Evolutionary conservation across 2,329 filamentous ascomycete species (phyloP).

Genomic region (Colletotrichum liriopes): DNA sequence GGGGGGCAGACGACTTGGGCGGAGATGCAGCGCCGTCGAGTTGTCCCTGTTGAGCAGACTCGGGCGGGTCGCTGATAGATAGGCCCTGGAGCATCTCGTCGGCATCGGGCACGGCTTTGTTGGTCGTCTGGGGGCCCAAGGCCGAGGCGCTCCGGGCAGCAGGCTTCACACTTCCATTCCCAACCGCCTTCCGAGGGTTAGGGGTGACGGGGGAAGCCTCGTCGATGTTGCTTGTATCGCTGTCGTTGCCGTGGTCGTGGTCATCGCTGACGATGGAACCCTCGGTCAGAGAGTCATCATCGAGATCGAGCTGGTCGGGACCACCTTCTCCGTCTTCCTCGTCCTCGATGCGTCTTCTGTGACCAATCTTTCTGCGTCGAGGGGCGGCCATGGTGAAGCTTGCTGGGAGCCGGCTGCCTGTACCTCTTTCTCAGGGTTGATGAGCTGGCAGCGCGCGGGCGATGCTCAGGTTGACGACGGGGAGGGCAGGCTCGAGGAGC

Average conservation of each 20-base stretch:
- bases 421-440: conserved; percentile 13
- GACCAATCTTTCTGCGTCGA: conserved; percentile 76
- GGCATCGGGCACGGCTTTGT: conserved; percentile 64
- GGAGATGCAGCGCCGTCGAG: conserved; percentile 60
- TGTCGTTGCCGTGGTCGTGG: conserved; percentile 71
- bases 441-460: conserved; percentile 14
- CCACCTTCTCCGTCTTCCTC: conserved; percentile 79
- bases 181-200: conserved; percentile 55
- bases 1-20: conserved; percentile 62
- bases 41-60: conserved; percentile 61
- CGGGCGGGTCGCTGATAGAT: conserved; percentile 60
- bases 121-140: conserved; percentile 54
- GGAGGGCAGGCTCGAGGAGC: conserved; percentile 37
- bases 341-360: conserved; percentile 78
- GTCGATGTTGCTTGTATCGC: conserved; percentile 76
- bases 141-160: conserved; percentile 51
- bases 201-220: conserved; percentile 68
- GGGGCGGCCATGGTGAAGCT: conserved; percentile 62
- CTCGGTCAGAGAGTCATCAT: conserved; percentile 78
- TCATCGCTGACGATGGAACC: conserved; percentile 76
- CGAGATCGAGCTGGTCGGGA: conserved; percentile 69
- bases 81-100: conserved; percentile 73
- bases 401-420: conserved; percentile 30
- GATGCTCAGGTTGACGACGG: conserved; percentile 40
- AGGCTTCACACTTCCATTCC: conserved; percentile 59